These are phyloP conservation scores for Solanum chacoense DNA, from an alignment of 305 asterid species.

Conservation along the genomic window DNA sequence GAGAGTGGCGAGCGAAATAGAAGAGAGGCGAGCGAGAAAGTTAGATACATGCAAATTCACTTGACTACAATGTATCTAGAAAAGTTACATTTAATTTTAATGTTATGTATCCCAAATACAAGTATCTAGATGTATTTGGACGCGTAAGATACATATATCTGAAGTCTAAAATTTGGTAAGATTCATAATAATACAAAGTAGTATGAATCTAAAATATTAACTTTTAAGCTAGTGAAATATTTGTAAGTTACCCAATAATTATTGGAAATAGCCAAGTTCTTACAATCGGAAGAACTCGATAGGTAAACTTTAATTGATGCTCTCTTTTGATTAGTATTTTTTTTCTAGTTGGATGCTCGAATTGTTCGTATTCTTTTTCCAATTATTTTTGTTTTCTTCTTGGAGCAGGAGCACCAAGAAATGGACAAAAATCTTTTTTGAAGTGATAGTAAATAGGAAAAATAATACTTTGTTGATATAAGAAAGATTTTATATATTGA, in stretches of 20 bases:
- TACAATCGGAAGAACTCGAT: slow-evolving; percentile 47
- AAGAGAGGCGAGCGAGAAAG: not conserved
- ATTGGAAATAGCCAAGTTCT: slow-evolving; percentile 56
- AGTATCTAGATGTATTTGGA: not conserved
- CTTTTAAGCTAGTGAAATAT: not conserved
- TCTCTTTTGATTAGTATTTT: not conserved
- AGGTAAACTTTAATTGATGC: slow-evolving; percentile 20
- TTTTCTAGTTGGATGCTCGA: not conserved
- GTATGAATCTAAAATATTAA: not conserved
- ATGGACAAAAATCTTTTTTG: not conserved
- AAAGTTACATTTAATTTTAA: too few species aligned
- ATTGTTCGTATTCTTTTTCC: not conserved
- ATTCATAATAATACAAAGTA: not conserved
- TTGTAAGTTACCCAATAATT: slow-evolving; percentile 3
- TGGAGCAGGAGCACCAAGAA: not conserved
- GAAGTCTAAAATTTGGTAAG: not conserved
- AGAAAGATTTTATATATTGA: not conserved
- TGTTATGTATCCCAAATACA: too few species aligned
- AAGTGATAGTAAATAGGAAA: not conserved
- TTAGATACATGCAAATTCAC: not conserved
- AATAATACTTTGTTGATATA: not conserved
- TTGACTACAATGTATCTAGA: too few species aligned
- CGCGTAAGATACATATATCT: too few species aligned
- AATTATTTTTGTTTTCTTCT: not conserved
- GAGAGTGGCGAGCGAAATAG: not conserved